A percentile compares a stretch with the other conserved stretches of the same genome.
These are phyloP conservation scores for Cryptosporidium xiaoi DNA, from an alignment of 169 alveolate species.

Conservation along the genomic window DNA sequence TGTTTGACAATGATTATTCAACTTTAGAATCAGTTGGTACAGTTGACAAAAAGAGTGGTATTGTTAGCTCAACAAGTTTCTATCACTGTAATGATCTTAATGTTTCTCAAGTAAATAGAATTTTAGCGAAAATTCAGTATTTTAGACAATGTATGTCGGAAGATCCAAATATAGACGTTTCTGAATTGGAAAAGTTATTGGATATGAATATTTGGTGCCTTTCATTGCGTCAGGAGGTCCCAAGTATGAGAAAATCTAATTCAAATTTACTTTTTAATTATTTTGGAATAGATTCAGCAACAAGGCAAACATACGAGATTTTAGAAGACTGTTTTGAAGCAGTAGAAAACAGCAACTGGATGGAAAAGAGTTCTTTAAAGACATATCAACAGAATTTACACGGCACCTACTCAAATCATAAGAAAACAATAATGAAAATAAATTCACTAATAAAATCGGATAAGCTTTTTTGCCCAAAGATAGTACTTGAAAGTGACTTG, in stretches of 20 bases:
- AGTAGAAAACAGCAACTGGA: constrained; percentile 8
- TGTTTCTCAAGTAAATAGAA: constrained; percentile 43
- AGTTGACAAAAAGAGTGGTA: constrained; percentile 14
- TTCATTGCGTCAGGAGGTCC: constrained; percentile 42
- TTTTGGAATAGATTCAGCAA: constrained; percentile 28
- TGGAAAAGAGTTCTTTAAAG: constrained; percentile 13
- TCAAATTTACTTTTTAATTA: constrained; percentile 35
- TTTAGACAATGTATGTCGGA: constrained; percentile 50
- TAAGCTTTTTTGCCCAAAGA: constrained; percentile 37
- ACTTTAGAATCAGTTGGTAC: constrained; percentile 51
- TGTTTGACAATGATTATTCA: not conserved
- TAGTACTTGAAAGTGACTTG: constrained; percentile 37
- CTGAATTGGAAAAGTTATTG: constrained; percentile 1
- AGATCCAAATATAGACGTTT: not conserved
- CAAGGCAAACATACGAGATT: constrained; percentile 32
- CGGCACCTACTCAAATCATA: constrained; percentile 13
- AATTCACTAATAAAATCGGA: constrained; percentile 17
- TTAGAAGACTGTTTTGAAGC: constrained; percentile 27
- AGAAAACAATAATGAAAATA: not conserved
- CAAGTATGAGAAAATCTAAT: constrained; percentile 35
- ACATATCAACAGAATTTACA: constrained; percentile 10
- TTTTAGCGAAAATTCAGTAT: constrained; percentile 49
- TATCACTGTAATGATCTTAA: constrained; percentile 36
- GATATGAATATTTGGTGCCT: constrained; percentile 67
- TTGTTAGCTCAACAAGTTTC: not conserved